Conservation (phyloP, 345 rosid genomes). For the Psidium guajava region DNA sequence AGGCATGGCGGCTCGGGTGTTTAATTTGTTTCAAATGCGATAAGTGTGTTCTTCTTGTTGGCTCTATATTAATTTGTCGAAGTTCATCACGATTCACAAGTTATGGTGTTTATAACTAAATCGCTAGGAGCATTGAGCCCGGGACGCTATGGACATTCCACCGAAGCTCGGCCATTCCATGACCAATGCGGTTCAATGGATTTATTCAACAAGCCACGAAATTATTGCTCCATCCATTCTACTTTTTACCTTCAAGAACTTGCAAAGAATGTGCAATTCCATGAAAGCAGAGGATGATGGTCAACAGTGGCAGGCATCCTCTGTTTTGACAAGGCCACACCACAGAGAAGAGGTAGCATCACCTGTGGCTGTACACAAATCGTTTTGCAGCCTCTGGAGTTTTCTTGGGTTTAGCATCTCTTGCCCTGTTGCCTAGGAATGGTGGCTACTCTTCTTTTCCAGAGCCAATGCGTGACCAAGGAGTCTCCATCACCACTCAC, state of each 20-base stretch:
- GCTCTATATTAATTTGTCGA: background rate
- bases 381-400: too few relatives aligned
- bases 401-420: background rate
- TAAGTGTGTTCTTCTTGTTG: background rate
- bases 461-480: background rate
- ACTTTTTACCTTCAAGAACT: background rate
- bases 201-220: background rate
- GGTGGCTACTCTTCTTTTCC: background rate
- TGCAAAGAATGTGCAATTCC: background rate
- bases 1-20: too few relatives aligned
- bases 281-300: background rate
- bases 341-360: too few relatives aligned
- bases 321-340: background rate
- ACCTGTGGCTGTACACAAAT: too few relatives aligned
- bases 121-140: background rate
- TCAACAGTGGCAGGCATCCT: background rate
- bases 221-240: background rate
- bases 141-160: background rate
- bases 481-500: background rate
- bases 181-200: background rate
- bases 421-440: too few relatives aligned
- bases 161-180: background rate
- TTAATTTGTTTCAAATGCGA: background rate
- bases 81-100: background rate
- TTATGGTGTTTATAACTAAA: background rate